Base-by-base conservation (phyloP, 768 basidiomycete genomes). In the Pleurotus djamor region DNA sequence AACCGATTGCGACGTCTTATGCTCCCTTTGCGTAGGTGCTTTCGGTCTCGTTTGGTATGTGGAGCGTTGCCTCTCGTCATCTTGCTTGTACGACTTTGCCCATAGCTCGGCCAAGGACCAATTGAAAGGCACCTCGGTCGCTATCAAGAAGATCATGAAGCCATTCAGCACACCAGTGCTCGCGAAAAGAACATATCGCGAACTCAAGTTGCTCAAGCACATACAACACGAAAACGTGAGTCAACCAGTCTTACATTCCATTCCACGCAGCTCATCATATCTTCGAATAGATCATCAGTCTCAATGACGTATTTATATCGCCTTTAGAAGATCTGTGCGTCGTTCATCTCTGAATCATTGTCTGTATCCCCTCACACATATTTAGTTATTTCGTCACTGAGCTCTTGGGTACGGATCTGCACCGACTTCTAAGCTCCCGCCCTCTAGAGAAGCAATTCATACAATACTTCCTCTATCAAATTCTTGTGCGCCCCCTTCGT, bases 61-160 rank as follows among this genome's bases (percentile, higher is more conserved):
- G 33, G 5, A 32, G 6, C 44, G n/a, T n/a, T n/a, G 16, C 41
- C 17, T 52, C 43, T 33, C n/a, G 12, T 52, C 28, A 32, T 47
- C 35, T 55, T 61, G 43, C 21, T 59, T 57, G 52, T 52, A 52
- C 45, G 9, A 36, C 43, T 38, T 60, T 43, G 56, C 41, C 21
- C 65, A n/a, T n/a, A 96, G 95, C 68, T 96, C 94, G 14, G 91
- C 94, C 36, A 96, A 95, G 74, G 92, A 96, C 72, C 96, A 98
- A 74, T 85, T 98, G 57, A 96, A 94, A 7, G 91, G 87, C 44
- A 85, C 94, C 48, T 91, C 93, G 14, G 96, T 96, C 59, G 97
- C 97, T 68, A 96, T 99, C 80, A 99, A 99, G 86, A 98, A 98
- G 87, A 99, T 98, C 80, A 98, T 98, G 96, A 99, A 99, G 74